Conservation (phyloP, 306 rosid species). For the Acmispon strigosus region DNA sequence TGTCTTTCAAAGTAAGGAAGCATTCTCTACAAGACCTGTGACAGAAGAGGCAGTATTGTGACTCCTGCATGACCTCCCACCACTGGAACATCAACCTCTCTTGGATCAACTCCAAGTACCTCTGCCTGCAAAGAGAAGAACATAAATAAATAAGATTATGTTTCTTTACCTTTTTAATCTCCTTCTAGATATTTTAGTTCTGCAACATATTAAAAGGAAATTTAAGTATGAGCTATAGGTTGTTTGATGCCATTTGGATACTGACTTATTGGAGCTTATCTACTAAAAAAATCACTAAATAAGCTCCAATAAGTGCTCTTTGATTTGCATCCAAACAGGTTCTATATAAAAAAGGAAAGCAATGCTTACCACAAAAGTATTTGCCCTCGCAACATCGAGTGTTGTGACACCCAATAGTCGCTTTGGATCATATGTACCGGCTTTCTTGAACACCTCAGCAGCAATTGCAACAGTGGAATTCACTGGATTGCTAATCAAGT, state of each 20-base stretch:
- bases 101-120: slow-evolving; percentile 85
- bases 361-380: slow-evolving; percentile 81
- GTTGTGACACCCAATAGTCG: slow-evolving; percentile 84
- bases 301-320: no score
- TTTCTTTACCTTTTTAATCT: background rate
- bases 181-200: background rate
- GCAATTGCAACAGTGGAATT: slow-evolving; percentile 94
- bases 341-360: background rate
- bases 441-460: slow-evolving; percentile 91
- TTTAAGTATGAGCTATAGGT: background rate
- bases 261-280: no score
- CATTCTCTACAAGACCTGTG: slow-evolving; percentile 59
- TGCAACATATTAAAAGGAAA: background rate
- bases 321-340: no score
- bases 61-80: slow-evolving; percentile 96
- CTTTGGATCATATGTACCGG: slow-evolving; percentile 89
- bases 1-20: background rate
- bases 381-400: slow-evolving; percentile 93
- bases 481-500: slow-evolving; percentile 96
- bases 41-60: slow-evolving; percentile 89
- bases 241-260: background rate
- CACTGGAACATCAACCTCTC: slow-evolving; percentile 94
- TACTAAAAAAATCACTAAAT: no score
- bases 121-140: slow-evolving; percentile 60
- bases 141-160: background rate